Evolutionary conservation across 2,329 filamentous ascomycete genomes (phyloP).

Genomic region (Seiridium unicorne): DNA sequence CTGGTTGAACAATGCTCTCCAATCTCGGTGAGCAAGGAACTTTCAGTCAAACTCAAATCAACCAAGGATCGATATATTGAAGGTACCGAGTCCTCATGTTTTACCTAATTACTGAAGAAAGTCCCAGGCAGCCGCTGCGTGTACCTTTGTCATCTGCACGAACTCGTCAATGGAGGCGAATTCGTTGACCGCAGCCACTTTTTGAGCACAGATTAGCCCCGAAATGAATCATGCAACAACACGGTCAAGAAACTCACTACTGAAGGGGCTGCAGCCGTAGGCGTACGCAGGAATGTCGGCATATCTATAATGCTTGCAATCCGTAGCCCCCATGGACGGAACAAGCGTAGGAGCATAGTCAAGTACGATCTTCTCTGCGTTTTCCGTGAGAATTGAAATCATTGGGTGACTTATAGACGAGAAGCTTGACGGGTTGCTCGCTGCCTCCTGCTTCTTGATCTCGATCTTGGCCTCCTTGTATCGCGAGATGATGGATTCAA

Average conservation of each 20-base stretch:
- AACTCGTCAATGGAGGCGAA: not conserved
- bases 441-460: not conserved
- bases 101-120: not conserved
- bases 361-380: not conserved
- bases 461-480: not conserved
- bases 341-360: not conserved
- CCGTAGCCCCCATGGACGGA: conserved; percentile 1
- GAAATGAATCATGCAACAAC: not conserved
- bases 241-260: not conserved
- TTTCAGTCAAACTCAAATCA: no score
- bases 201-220: not conserved
- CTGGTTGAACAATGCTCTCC: no score
- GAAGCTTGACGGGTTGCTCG: not conserved
- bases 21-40: no score
- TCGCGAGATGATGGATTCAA: not conserved
- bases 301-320: conserved; percentile 3
- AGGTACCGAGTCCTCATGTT: no score
- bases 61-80: not conserved
- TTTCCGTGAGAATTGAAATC: not conserved
- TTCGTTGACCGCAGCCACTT: conserved; percentile 1
- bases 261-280: not conserved
- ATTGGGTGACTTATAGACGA: not conserved
- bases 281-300: not conserved
- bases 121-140: not conserved
- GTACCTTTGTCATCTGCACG: not conserved